Conservation (phyloP, 305 asterid genomes). For the Andrographis paniculata region DNA sequence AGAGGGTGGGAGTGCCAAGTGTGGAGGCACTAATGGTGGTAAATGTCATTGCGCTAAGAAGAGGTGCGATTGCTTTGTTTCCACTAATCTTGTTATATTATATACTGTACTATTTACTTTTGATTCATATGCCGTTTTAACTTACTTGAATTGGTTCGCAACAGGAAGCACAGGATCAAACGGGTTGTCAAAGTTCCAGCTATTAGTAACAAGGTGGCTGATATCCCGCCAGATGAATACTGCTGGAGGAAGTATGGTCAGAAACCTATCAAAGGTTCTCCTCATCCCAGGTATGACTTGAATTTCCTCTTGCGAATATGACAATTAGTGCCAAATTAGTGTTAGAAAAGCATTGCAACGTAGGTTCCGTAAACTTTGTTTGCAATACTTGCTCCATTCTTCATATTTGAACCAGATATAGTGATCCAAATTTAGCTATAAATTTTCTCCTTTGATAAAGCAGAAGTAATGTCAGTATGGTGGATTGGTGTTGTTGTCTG, state of each 20-base stretch:
- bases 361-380: no score
- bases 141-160: neutral
- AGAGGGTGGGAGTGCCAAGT: slow-evolving; percentile 70
- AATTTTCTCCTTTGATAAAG: no score
- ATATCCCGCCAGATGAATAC: slow-evolving; percentile 60
- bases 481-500: no score
- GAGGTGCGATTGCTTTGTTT: slow-evolving; percentile 36
- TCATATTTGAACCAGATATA: no score
- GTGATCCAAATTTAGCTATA: no score
- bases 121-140: neutral
- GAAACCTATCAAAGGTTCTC: slow-evolving; percentile 73
- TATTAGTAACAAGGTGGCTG: slow-evolving; percentile 62
- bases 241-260: slow-evolving; percentile 78
- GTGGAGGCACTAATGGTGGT: slow-evolving; percentile 56
- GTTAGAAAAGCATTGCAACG: no score
- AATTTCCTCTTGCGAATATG: no score
- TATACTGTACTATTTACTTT: neutral
- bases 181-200: slow-evolving; percentile 63
- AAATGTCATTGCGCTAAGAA: slow-evolving; percentile 83
- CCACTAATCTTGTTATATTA: neutral
- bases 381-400: no score
- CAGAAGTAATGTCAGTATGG: no score
- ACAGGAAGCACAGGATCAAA: slow-evolving; percentile 62
- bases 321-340: no score
- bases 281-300: slow-evolving; percentile 50